Evolutionary conservation across 2,329 filamentous ascomycete species (phyloP).

Genomic region (Decorospora gaudefroyi): DNA sequence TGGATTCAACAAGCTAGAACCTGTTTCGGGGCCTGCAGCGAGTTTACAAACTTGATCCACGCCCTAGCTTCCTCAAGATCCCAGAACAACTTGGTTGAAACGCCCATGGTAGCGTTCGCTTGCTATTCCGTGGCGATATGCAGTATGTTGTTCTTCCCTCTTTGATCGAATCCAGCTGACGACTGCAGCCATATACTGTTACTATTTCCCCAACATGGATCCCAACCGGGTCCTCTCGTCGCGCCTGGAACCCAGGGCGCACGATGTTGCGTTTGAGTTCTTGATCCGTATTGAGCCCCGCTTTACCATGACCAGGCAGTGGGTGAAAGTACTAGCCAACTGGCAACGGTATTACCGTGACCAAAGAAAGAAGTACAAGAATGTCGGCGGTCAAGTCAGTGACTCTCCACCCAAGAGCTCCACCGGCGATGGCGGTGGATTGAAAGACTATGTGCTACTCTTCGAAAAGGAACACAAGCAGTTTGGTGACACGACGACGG

Average conservation of each 20-base stretch:
- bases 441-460: constrained; percentile 22
- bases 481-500: constrained; percentile 20
- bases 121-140: constrained; percentile 69
- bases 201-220: constrained; percentile 72
- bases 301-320: constrained; percentile 23
- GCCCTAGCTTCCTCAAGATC: constrained; percentile 51
- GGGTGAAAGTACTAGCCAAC: constrained; percentile 14
- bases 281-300: constrained; percentile 20
- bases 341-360: constrained; percentile 19
- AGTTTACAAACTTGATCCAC: constrained; percentile 67
- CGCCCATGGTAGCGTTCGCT: constrained; percentile 68
- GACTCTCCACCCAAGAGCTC: constrained; percentile 28
- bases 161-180: constrained; percentile 2
- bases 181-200: constrained; percentile 62
- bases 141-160: constrained; percentile 41
- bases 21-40: constrained; percentile 65
- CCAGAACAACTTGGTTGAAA: constrained; percentile 66
- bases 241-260: constrained; percentile 19
- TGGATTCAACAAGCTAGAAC: constrained; percentile 66
- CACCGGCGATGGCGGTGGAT: constrained; percentile 26
- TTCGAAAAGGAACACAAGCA: constrained; percentile 31
- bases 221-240: constrained; percentile 56
- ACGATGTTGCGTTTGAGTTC: constrained; percentile 24
- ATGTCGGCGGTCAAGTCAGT: constrained; percentile 17
- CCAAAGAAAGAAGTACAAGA: constrained; percentile 18